phyloP scores from a whole-genome alignment of 345 rosid genomes.

The Populus ilicifolia region DNA sequence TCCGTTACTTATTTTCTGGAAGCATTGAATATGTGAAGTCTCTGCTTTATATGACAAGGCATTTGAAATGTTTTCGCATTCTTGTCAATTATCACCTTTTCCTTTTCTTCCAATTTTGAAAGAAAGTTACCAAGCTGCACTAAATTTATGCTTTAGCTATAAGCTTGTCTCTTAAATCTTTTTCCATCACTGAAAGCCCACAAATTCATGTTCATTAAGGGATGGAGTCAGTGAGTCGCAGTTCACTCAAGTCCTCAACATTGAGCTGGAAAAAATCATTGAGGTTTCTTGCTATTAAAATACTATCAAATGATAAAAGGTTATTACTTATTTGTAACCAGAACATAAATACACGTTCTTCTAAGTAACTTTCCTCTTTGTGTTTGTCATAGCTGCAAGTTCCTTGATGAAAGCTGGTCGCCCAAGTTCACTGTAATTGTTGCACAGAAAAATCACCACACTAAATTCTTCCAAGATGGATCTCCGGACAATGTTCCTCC shows the following conservation, averaged over 20 bases:
- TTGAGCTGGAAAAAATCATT: conserved; percentile 22
- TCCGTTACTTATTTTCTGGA: neutral
- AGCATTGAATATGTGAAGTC: neutral
- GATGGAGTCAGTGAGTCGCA: conserved; percentile 31
- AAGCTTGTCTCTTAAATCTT: neutral
- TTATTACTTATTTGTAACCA: neutral
- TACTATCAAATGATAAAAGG: neutral
- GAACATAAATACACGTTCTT: neutral
- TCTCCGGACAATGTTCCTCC: conserved; percentile 22
- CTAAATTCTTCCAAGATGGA: conserved; percentile 22
- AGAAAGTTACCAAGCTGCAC: neutral
- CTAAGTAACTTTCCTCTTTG: neutral
- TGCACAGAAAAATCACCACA: conserved; percentile 23
- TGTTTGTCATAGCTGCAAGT: conserved; percentile 15
- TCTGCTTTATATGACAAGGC: neutral
- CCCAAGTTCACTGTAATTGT: conserved; percentile 25
- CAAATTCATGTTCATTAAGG: neutral
- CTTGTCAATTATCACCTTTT: neutral
- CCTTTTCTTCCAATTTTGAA: neutral
- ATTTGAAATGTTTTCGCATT: neutral
- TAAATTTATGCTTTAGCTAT: neutral
- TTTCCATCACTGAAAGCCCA: neutral
- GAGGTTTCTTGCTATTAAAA: conserved; percentile 13
- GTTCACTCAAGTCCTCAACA: conserved; percentile 27
- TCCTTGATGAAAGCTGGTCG: conserved; percentile 20